These are phyloP conservation scores for Plasmodium berghei DNA, from an alignment of 169 alveolate genomes.

Conservation along the genomic window DNA sequence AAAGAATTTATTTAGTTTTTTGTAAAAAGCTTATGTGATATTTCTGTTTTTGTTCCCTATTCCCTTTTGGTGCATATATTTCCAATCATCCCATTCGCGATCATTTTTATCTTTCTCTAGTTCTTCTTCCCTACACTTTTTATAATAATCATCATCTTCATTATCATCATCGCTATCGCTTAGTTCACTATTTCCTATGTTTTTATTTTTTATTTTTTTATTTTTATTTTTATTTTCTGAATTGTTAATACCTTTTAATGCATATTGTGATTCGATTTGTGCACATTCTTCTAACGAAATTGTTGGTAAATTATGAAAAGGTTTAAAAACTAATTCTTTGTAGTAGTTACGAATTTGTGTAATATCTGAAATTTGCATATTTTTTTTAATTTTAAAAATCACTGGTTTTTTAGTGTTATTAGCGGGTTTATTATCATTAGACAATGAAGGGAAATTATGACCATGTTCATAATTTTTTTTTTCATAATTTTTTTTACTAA, in stretches of 20 bases:
- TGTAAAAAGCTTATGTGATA: not conserved
- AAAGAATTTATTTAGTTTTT: too few relatives aligned
- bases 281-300: constrained; percentile 87
- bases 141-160: constrained; percentile 35
- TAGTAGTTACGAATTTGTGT: constrained; percentile 48
- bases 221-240: not conserved
- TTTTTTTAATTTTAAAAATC: constrained; percentile 53
- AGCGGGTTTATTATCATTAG: not conserved
- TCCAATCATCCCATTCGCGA: constrained; percentile 70
- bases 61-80: constrained; percentile 60
- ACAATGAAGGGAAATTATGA: too few relatives aligned
- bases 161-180: not conserved
- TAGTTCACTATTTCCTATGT: not conserved
- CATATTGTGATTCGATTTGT: constrained; percentile 81
- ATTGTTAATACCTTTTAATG: constrained; percentile 16
- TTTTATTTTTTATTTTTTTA: not conserved
- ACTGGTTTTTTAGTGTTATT: constrained; percentile 19
- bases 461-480: not conserved
- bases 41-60: constrained; percentile 65
- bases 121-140: constrained; percentile 27
- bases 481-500: not conserved
- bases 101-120: constrained; percentile 27
- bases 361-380: constrained; percentile 33
- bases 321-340: constrained; percentile 55
- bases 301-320: constrained; percentile 78